Conservation (phyloP, 805 yeast species). For the Candida maltosa region DNA sequence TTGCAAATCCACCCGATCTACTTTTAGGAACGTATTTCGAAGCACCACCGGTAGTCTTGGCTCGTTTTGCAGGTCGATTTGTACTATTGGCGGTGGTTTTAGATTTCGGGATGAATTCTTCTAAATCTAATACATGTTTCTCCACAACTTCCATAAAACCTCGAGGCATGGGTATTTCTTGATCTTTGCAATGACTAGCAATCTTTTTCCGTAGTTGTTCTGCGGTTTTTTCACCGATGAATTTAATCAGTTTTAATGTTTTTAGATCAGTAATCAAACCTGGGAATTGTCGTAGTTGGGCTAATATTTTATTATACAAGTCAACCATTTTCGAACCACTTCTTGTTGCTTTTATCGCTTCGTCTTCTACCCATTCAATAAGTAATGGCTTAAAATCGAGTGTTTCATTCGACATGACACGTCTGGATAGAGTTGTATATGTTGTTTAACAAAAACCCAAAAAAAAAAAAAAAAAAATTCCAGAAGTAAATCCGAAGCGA, state of each 20-base stretch:
- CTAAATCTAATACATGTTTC: conserved; percentile 3
- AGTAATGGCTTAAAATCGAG: conserved; percentile 33
- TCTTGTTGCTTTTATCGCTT: conserved; percentile 40
- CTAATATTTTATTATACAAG: conserved; percentile 56
- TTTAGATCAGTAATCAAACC: conserved; percentile 50
- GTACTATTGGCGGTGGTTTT: not conserved
- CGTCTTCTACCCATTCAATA: conserved; percentile 57
- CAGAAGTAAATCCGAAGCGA: not conserved
- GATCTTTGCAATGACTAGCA: conserved; percentile 51
- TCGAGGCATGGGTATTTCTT: conserved; percentile 45
- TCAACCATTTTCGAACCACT: conserved; percentile 51
- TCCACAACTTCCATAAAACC: conserved; percentile 16
- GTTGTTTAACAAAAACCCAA: not conserved
- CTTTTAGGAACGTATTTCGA: conserved; percentile 63
- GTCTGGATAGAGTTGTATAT: not conserved
- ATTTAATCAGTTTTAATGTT: conserved; percentile 58
- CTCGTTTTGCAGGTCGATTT: conserved; percentile 8
- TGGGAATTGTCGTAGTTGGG: conserved; percentile 43
- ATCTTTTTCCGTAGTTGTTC: conserved; percentile 46
- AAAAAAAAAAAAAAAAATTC: not conserved
- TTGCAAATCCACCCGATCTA: conserved; percentile 84
- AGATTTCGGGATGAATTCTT: not conserved
- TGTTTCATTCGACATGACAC: not conserved
- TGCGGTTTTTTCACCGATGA: conserved; percentile 71
- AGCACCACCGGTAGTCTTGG: conserved; percentile 10